Percentiles rank a stretch among this genome's conserved stretches.
Evolutionary conservation across 352 stramenopile genomes (phyloP).

Genomic region (Phytopythium sindhum): DNA sequence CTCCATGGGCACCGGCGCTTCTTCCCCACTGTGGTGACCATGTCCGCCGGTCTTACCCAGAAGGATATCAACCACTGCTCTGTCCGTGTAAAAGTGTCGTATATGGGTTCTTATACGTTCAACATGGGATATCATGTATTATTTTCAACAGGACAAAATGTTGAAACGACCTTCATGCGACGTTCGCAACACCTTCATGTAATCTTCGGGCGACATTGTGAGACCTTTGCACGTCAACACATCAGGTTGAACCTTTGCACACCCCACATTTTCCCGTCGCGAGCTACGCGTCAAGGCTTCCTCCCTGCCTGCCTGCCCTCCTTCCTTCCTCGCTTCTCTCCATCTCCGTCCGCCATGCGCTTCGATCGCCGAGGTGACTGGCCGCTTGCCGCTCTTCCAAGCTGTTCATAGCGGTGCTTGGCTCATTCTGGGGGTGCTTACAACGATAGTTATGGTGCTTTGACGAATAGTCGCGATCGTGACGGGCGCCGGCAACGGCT

Average conservation of each 20-base stretch:
- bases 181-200: background rate
- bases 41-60: background rate
- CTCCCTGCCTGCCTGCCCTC: background rate
- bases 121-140: background rate
- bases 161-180: background rate
- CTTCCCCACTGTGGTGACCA: background rate
- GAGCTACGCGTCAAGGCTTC: too few species aligned
- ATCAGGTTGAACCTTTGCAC: background rate
- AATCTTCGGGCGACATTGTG: conserved; percentile 16
- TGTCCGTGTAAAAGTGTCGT: conserved; percentile 12
- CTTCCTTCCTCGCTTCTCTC: conserved; percentile 6
- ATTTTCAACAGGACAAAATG: background rate
- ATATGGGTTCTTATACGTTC: background rate
- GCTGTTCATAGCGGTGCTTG: background rate
- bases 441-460: background rate
- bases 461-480: conserved; percentile 69
- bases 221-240: background rate
- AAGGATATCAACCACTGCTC: background rate
- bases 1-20: conserved; percentile 42
- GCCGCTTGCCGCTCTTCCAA: background rate
- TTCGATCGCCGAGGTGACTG: conserved; percentile 48
- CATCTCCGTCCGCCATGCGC: conserved; percentile 25
- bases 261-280: background rate
- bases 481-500: conserved; percentile 80
- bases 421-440: background rate